phyloP scores from a whole-genome alignment of 176 grass and related monocot species.

The Carex kokanica region DNA sequence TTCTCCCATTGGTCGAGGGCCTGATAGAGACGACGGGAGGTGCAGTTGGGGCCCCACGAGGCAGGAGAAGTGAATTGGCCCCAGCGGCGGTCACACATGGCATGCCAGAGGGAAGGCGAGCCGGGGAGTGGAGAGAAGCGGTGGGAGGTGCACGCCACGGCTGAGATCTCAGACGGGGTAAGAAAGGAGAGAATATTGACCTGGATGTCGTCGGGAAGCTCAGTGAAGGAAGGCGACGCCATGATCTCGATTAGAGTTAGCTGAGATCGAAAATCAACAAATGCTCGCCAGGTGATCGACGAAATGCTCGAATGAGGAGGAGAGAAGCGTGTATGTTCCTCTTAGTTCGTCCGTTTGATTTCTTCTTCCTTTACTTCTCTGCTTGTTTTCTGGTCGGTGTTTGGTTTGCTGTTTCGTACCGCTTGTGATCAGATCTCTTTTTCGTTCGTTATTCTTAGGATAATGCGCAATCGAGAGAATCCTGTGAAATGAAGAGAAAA shows the following conservation, averaged over 20 bases:
- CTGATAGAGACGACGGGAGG: conserved; percentile 26
- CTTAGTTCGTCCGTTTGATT: neutral
- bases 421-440: neutral
- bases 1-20: conserved; percentile 42
- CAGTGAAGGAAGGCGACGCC: conserved; percentile 35
- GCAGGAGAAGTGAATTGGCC: conserved; percentile 17
- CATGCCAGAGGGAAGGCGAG: conserved; percentile 30
- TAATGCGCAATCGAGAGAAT: neutral
- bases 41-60: conserved; percentile 11
- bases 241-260: conserved; percentile 11
- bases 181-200: conserved; percentile 45
- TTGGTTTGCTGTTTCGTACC: neutral
- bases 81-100: conserved; percentile 47
- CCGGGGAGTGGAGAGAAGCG: conserved; percentile 35
- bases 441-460: neutral
- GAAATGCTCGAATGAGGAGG: neutral
- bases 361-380: neutral
- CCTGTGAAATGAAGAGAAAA: no score
- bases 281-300: conserved; percentile 17
- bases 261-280: neutral
- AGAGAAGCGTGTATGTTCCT: neutral
- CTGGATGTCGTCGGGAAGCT: conserved; percentile 45
- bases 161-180: conserved; percentile 27
- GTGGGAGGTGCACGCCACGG: conserved; percentile 43
- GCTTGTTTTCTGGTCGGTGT: neutral